Conservation (phyloP, 805 yeast species). For the Wickerhamiella domercqiae region DNA sequence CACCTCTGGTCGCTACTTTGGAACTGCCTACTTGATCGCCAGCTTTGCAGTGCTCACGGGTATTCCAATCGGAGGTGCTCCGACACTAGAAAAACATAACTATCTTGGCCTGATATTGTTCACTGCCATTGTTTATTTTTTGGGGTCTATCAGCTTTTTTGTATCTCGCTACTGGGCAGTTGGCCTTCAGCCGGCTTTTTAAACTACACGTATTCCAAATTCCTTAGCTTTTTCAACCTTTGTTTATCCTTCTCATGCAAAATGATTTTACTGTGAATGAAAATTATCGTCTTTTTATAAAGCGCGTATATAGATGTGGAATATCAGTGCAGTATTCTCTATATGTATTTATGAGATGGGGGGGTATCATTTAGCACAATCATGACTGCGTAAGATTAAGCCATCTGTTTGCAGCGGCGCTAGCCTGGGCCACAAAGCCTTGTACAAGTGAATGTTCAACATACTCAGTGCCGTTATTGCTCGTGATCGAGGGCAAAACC, state of each 20-base stretch:
- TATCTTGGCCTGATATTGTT: constrained; percentile 22
- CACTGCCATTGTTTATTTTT: constrained; percentile 18
- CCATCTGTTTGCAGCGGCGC: not conserved
- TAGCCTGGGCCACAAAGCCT: not conserved
- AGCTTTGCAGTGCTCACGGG: constrained; percentile 25
- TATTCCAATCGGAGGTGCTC: constrained; percentile 26
- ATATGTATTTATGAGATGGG: no score
- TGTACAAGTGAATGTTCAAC: not conserved
- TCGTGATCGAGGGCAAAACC: constrained; percentile 3
- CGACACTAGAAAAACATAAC: constrained; percentile 13
- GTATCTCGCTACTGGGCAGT: constrained; percentile 18
- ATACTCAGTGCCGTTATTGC: constrained; percentile 6
- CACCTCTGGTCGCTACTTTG: constrained; percentile 53
- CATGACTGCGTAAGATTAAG: not conserved
- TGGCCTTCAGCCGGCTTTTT: constrained; percentile 14
- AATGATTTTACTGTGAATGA: no score
- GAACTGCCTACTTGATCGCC: constrained; percentile 39
- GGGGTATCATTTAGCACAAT: no score
- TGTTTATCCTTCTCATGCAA: no score
- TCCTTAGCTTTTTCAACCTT: no score
- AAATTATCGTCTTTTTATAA: no score
- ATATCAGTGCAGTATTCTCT: no score
- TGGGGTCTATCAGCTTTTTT: constrained; percentile 15
- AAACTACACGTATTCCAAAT: no score
- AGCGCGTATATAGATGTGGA: no score